A percentile compares a stretch with the other conserved stretches of the same genome.
These are phyloP conservation scores for Plectosphaerella plurivora DNA, from an alignment of 2,329 filamentous ascomycete species.

Conservation along the genomic window DNA sequence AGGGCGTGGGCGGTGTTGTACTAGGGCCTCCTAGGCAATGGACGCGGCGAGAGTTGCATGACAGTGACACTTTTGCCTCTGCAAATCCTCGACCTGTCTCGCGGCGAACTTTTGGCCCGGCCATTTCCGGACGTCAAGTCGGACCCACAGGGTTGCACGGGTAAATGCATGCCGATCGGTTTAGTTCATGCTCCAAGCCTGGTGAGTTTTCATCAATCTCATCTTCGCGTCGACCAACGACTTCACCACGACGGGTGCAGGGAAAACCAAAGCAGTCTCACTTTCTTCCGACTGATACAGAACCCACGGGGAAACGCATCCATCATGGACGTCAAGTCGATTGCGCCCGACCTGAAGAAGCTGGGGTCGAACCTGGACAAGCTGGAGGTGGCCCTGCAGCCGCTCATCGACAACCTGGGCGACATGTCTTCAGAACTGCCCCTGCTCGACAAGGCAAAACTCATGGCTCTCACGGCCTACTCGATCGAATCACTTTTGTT, in stretches of 20 bases:
- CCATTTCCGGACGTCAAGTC: slow-evolving; percentile 4
- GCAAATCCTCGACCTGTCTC: neutral
- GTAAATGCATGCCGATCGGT: slow-evolving; percentile 9
- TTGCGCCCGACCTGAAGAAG: slow-evolving; percentile 65
- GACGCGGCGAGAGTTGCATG: slow-evolving; percentile 1
- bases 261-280: too few relatives aligned
- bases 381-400: slow-evolving; percentile 67
- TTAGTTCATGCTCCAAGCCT: neutral
- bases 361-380: slow-evolving; percentile 76
- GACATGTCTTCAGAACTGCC: slow-evolving; percentile 74
- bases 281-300: too few relatives aligned
- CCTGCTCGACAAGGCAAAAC: slow-evolving; percentile 90
- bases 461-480: slow-evolving; percentile 84
- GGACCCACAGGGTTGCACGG: slow-evolving; percentile 1
- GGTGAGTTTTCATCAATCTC: too few relatives aligned
- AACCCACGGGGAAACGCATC: neutral
- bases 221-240: too few relatives aligned
- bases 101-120: slow-evolving; percentile 1
- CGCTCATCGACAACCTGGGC: slow-evolving; percentile 65
- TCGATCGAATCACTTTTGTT: slow-evolving; percentile 88
- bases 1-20: neutral
- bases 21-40: neutral
- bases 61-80: slow-evolving; percentile 6
- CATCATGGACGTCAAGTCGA: slow-evolving; percentile 43
- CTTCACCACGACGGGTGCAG: too few relatives aligned